Percentiles rank a stretch among this genome's conserved stretches.
phyloP scores from a whole-genome alignment of 345 rosid genomes.

The Trapa incisa region DNA sequence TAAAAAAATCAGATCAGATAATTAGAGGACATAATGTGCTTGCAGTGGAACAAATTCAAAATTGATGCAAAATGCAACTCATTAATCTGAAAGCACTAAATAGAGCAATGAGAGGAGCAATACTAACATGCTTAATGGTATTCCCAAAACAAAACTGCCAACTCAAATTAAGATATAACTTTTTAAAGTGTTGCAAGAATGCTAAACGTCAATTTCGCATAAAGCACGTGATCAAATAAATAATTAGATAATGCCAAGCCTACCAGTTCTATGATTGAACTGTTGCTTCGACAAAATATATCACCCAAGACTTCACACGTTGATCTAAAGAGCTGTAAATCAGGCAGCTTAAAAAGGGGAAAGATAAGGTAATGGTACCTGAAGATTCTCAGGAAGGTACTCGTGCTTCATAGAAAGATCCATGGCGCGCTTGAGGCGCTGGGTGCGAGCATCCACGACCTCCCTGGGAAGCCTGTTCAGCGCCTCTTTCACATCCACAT shows the following conservation, averaged over 20 bases:
- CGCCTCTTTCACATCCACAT: constrained; percentile 80
- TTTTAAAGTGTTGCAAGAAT: not conserved
- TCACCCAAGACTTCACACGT: not conserved
- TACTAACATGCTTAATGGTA: not conserved
- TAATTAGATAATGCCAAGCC: not conserved
- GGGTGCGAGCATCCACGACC: constrained; percentile 81
- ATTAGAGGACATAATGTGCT: not conserved
- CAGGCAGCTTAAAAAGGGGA: not conserved
- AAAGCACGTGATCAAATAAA: not conserved
- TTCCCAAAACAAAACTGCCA: not conserved
- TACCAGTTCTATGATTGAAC: not conserved
- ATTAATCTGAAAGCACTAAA: not conserved
- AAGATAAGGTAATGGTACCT: constrained; percentile 24
- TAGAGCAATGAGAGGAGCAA: not conserved
- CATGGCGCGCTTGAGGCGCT: constrained; percentile 97
- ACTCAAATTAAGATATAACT: not conserved
- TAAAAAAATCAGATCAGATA: not conserved
- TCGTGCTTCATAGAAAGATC: constrained; percentile 98
- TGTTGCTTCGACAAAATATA: not conserved
- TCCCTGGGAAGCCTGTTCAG: constrained; percentile 77
- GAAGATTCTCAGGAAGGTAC: constrained; percentile 69
- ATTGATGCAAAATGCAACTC: not conserved
- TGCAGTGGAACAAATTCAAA: no score
- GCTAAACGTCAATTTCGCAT: not conserved
- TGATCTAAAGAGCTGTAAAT: no score